Evolutionary conservation across 768 basidiomycete genomes (phyloP).

Genomic region (Mycena olivaceomarginata): DNA sequence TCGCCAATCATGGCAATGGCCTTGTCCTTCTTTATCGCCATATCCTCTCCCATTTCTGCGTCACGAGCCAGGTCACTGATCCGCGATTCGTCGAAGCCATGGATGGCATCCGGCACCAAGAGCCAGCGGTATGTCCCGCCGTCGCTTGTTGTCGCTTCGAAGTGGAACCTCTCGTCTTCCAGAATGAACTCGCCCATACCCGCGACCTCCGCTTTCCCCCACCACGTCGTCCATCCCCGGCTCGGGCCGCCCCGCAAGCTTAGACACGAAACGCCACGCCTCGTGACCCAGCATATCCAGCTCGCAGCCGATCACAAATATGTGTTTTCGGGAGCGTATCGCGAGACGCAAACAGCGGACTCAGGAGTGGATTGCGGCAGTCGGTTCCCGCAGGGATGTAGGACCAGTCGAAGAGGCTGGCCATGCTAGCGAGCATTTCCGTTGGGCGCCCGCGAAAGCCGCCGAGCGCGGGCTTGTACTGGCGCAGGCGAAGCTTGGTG

Average conservation of each 20-base stretch:
- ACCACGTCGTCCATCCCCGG: neutral
- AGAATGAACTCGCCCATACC: neutral
- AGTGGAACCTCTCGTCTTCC: neutral
- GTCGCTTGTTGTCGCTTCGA: neutral
- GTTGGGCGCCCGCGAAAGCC: neutral
- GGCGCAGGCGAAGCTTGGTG: neutral
- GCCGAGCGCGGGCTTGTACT: constrained; percentile 2
- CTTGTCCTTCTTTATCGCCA: neutral
- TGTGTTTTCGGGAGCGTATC: neutral
- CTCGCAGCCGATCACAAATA: neutral
- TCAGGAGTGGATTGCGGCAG: neutral
- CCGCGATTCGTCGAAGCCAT: constrained; percentile 1
- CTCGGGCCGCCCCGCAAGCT: neutral
- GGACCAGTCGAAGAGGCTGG: neutral
- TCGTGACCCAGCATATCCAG: neutral
- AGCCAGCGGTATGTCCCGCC: neutral
- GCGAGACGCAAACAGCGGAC: neutral
- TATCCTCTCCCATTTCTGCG: neutral
- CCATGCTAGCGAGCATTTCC: neutral
- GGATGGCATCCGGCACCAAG: constrained; percentile 4
- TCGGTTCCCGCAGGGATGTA: neutral
- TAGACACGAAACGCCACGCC: constrained; percentile 7
- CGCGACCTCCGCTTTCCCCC: neutral
- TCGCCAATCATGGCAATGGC: neutral
- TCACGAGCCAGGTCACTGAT: neutral